These are phyloP conservation scores for Tulasnella sp. DNA, from an alignment of 768 basidiomycete species.

Conservation along the genomic window DNA sequence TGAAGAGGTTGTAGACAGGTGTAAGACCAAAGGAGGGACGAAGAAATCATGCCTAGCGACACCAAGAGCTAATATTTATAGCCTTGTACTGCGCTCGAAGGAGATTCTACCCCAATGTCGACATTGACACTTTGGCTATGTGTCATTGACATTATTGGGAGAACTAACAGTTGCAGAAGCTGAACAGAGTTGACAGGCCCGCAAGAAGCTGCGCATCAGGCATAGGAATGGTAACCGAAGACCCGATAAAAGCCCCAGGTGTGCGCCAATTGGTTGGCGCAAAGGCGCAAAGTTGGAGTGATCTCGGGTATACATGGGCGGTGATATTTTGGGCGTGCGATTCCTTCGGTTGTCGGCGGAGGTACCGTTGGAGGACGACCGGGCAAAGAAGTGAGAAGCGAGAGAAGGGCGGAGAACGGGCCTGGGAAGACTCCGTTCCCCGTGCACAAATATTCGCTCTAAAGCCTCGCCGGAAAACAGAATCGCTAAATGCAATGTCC, in stretches of 20 bases:
- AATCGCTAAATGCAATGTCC: too few relatives aligned
- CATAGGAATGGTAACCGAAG: neutral
- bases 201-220: neutral
- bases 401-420: neutral
- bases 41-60: neutral
- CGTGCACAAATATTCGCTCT: neutral
- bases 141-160: neutral
- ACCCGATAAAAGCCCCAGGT: neutral
- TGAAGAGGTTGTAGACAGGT: neutral
- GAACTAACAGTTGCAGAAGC: neutral
- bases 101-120: neutral
- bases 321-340: neutral
- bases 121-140: neutral
- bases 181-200: neutral
- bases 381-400: neutral
- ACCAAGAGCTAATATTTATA: neutral
- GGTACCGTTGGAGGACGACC: too few relatives aligned
- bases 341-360: too few relatives aligned
- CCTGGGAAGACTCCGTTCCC: neutral
- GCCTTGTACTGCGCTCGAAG: neutral
- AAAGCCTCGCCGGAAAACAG: too few relatives aligned
- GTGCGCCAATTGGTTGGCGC: neutral
- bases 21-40: neutral
- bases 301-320: neutral
- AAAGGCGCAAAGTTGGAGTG: constrained; percentile 8